phyloP scores from a whole-genome alignment of 306 rosid species.

The Cercis canadensis region DNA sequence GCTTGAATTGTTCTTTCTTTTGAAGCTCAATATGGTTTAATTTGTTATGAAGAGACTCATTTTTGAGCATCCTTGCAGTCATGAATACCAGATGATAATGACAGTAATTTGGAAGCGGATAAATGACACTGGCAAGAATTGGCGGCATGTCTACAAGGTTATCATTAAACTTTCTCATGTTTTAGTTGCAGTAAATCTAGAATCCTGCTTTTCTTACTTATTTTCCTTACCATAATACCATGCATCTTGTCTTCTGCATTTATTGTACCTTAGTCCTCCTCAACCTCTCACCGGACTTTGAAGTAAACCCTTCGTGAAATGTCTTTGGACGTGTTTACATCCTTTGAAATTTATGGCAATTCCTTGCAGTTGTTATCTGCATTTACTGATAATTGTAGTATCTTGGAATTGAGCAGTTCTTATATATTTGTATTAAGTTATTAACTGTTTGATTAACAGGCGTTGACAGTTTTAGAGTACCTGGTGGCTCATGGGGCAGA shows the following conservation, averaged over 20 bases:
- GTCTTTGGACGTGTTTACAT: not conserved
- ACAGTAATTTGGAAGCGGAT: slow-evolving; percentile 92
- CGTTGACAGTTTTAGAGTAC: slow-evolving; percentile 90
- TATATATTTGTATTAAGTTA: slow-evolving; percentile 24
- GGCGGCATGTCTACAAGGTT: slow-evolving; percentile 99
- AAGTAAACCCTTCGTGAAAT: not conserved
- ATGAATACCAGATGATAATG: slow-evolving; percentile 98
- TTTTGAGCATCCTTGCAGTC: slow-evolving; percentile 63
- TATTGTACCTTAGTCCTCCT: not conserved
- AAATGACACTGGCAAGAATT: slow-evolving; percentile 97
- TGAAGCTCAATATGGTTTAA: slow-evolving; percentile 33
- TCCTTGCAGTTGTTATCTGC: slow-evolving; percentile 17
- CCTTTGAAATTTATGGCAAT: not conserved
- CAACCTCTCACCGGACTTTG: not conserved
- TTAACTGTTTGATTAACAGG: slow-evolving; percentile 54
- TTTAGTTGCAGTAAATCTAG: slow-evolving; percentile 22
- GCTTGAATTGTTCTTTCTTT: slow-evolving; percentile 34
- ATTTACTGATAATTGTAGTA: slow-evolving; percentile 17
- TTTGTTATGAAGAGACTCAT: slow-evolving; percentile 37
- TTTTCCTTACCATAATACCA: not conserved
- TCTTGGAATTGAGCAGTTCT: not conserved
- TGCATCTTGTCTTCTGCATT: not conserved
- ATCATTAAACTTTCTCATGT: slow-evolving; percentile 13
- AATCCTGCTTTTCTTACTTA: slow-evolving; percentile 24
- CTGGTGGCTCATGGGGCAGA: slow-evolving; percentile 96